These are phyloP conservation scores for Rhododendron kiyosumense DNA, from an alignment of 148 eudicot species.

Conservation along the genomic window DNA sequence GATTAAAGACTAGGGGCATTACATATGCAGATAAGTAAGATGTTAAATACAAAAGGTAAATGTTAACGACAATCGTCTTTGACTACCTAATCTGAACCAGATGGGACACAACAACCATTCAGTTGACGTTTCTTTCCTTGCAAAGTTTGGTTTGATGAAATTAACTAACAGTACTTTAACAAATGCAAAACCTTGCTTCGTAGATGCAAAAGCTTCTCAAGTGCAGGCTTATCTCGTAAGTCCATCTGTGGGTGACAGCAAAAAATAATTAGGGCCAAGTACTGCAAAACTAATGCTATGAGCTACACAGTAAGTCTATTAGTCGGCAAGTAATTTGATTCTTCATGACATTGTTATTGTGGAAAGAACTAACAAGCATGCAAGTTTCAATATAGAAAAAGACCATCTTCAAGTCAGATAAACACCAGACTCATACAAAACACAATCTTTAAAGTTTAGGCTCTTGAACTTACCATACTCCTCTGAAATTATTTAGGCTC, in stretches of 20 bases:
- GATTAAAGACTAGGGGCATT: too few relatives aligned
- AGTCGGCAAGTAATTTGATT: neutral
- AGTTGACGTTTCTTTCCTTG: neutral
- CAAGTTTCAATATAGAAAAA: neutral
- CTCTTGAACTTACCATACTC: neutral
- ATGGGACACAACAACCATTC: neutral
- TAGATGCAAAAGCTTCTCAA: conserved; percentile 67
- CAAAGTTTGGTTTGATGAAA: neutral
- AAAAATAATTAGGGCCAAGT: neutral
- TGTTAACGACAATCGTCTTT: neutral
- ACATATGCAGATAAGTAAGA: neutral
- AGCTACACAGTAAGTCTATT: neutral
- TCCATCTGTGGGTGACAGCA: conserved; percentile 56
- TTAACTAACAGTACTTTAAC: neutral
- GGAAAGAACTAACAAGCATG: neutral
- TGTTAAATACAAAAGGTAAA: neutral
- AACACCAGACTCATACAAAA: neutral
- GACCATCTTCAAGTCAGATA: neutral
- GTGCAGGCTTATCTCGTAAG: conserved; percentile 75
- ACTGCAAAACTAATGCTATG: neutral
- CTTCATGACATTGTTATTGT: neutral
- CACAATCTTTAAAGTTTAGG: neutral
- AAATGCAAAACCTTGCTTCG: conserved; percentile 47
- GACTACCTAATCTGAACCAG: neutral
- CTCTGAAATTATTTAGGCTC: neutral